Evolutionary conservation across 2,329 filamentous ascomycete species (phyloP), one percentile per base, ranked within the genome.

Genomic region (Aphanoascus verrucosus): DNA sequence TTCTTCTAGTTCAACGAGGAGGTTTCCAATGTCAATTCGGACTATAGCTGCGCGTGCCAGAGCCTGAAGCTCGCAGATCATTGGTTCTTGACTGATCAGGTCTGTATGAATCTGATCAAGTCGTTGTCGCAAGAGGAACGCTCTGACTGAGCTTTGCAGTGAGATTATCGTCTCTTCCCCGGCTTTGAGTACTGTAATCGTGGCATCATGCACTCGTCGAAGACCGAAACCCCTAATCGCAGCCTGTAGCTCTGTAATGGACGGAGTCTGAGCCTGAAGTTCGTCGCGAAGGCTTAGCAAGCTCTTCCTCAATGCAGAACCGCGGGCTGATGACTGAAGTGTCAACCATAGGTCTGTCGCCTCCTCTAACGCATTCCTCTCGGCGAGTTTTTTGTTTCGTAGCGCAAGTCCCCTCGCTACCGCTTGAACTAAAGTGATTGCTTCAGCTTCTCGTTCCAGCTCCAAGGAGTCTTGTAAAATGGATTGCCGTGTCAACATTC

Each of bases 1-100:
- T 1, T 82, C 80, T 49, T 82, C 74, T 23, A 97, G 79, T 41
- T 86, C 78, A 14, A 83, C 79, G 12, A 94, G 76, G 43, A 91
- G 75, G 1, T 63, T 62, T 17, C 69, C 70, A 52, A 73, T 64
- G 19, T 69, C 59, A 14, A 69, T 68, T 35, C 72, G 66, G 1
- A 67, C 59, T 19, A 73, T 57, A 34, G 70, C 68, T n/a, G 69
- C 72, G 45, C 72, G 63, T 41, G 64, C 57, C 48, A 72, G 63
- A 8, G 69, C 63, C 56, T 75, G 72, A 8, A 74, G 59, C 3
- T 68, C 61, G 5, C 60, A 60, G 20, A 73, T 64, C 6, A 58
- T 46, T 7, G 60, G 12, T 32, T 61, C 62, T 38, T 74, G 60
- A 42, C 63, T 44, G 23, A 65, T 56, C 6, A 75, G 60, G 3